phyloP scores from a whole-genome alignment of 495 filamentous ascomycete genomes.

The Haplographium delicatum region DNA sequence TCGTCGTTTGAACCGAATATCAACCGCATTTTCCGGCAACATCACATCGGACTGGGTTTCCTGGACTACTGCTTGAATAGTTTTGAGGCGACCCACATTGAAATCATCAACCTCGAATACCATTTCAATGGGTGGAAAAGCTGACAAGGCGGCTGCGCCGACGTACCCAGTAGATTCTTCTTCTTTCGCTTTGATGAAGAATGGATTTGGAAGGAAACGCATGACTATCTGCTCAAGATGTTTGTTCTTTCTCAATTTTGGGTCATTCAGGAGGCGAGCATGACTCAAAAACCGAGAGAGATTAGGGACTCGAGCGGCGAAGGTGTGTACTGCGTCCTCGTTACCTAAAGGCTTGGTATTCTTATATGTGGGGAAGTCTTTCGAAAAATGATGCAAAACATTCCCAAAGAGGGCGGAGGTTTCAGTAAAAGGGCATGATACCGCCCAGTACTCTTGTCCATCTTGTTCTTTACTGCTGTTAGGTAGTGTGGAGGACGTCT shows the following conservation, averaged over 20 bases:
- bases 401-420: constrained; percentile 16
- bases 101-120: constrained; percentile 5
- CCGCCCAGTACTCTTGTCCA: no score
- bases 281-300: constrained; percentile 4
- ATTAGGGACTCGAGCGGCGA: constrained; percentile 14
- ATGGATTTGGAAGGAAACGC: constrained; percentile 24
- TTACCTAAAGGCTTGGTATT: background rate
- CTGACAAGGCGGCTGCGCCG: constrained; percentile 12
- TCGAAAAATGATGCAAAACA: constrained; percentile 5
- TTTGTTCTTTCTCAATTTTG: background rate
- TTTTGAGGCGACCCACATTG: constrained; percentile 2
- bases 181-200: background rate
- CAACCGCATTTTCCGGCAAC: constrained; percentile 22
- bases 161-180: background rate
- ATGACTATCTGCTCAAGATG: constrained; percentile 8
- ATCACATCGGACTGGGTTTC: constrained; percentile 17
- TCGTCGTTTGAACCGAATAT: constrained; percentile 22
- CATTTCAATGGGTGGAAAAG: constrained; percentile 26
- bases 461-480: no score
- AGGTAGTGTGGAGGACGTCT: no score
- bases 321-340: background rate
- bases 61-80: constrained; percentile 16
- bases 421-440: constrained; percentile 1
- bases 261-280: background rate
- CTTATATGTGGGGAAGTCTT: background rate